Base-by-base conservation (phyloP, 345 rosid species). In the Clarkia xantiana region DNA sequence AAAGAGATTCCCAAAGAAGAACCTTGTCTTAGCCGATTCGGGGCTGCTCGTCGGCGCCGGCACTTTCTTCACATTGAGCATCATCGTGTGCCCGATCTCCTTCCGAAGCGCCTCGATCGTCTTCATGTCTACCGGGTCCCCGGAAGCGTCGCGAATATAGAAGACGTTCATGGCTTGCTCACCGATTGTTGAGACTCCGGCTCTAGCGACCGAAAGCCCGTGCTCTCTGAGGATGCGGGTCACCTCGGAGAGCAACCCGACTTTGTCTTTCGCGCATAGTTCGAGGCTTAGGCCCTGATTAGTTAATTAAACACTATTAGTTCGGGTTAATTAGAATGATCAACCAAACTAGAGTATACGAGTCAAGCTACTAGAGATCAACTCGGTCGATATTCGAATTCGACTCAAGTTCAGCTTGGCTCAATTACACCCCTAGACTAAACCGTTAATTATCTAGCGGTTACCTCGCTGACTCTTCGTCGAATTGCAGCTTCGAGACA, bases 381-480 rank as follows among this genome's bases (percentile, higher is more conserved):
- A n/a, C n/a, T n/a, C n/a, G n/a, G n/a, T n/a, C n/a, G n/a, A n/a
- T n/a, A n/a, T n/a, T n/a, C n/a, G n/a, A n/a, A n/a, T n/a, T n/a
- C n/a, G n/a, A n/a, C n/a, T n/a, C n/a, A n/a, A n/a, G n/a, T n/a
- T 44, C 46, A 44, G 46, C n/a, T 44, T 16, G 46, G 18, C 47
- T 44, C 47, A 16, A 14, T 1, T 14, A 14, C 47, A 15, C 18
- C 39, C 7, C 11, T 12, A 51, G 15, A 11, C 17, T 23, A 10
- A 20, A 11, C n/a, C n/a, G n/a, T n/a, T n/a, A n/a, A n/a, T n/a
- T n/a, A n/a, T n/a, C n/a, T n/a, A n/a, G n/a, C n/a, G n/a, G 5
- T 29, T 57, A 82, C 97, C 90, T 89, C 97, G 41, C 90, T 75
- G 34, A 85, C 87, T 80, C 97, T 71, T 76, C 97, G 72, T 34